Evolutionary conservation across 371 early-diverging fungal genomes (phyloP), one percentile per base, ranked within the genome.

Genomic region (Smittium culicis): DNA sequence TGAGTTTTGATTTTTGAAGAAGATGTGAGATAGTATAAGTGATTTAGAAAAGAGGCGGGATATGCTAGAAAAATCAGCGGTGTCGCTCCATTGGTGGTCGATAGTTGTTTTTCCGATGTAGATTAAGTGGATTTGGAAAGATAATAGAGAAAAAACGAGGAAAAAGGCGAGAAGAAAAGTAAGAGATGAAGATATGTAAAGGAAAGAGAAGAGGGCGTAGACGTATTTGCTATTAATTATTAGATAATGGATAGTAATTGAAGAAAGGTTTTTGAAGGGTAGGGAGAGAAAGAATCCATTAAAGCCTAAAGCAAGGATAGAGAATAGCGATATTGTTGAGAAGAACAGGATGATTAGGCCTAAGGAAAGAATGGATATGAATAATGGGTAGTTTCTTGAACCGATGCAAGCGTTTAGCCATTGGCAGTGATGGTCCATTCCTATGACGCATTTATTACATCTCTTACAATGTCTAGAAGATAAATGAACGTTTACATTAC

Each of bases 351-450:
- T 68, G 17, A 67, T 0, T 0, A 65, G 27, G 0, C 69, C 74
- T 1, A 65, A 8, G 27, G 66, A 45, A 34, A 79, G 55, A 11
- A 69, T 33, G 1, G 67, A 55, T 30, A 72, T 72, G 25, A 73
- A 77, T 63, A 68, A 75, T 71, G 69, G 71, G 71, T 90, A 89
- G 73, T 92, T 92, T 54, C 71, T 70, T n/a, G 70, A 67, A 5
- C 92, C 92, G 54, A 93, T 81, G 71, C 91, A 91, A 5, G 84
- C 84, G 67, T 87, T 87, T 17, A 92, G 74, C 80, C 84, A 92
- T 58, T 79, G 78, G 69, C 93, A 92, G 68, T 91, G 92, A 71
- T 92, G 93, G 74, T 92, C 93, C 80, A 85, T 84, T 1, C 76
- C 79, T 1, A 75, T 83, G 16, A 92, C 85, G 72, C 93, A 92